Conservation (phyloP, 2,329 filamentous ascomycete genomes). For the Fusarium sp. region DNA sequence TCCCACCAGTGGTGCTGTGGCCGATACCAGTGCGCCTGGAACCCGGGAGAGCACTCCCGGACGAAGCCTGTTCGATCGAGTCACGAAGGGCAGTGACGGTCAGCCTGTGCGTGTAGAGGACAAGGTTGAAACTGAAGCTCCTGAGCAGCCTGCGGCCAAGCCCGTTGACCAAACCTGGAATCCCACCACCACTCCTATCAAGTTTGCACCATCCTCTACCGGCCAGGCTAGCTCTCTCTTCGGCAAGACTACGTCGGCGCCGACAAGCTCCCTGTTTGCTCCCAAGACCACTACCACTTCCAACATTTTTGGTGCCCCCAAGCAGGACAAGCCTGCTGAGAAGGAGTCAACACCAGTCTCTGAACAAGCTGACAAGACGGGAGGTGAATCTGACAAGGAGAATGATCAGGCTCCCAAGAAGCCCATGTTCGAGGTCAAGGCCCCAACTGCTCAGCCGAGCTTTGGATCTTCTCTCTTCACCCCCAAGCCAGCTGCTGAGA, state of each 20-base stretch:
- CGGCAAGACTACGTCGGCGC: constrained; percentile 44
- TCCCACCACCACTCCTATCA: constrained; percentile 64
- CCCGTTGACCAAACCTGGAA: constrained; percentile 56
- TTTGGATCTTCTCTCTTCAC: constrained; percentile 49
- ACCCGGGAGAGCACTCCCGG: constrained; percentile 60
- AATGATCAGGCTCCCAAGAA: constrained; percentile 55
- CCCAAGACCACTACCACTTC: constrained; percentile 51
- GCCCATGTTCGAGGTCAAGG: constrained; percentile 48
- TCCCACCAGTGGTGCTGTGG: constrained; percentile 39
- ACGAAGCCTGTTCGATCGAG: constrained; percentile 67
- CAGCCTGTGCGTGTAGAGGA: constrained; percentile 59
- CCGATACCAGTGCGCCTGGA: constrained; percentile 53
- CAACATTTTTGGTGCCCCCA: constrained; percentile 53
- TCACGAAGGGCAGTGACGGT: constrained; percentile 63
- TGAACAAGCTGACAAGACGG: constrained; percentile 49
- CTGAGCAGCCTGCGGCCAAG: constrained; percentile 45
- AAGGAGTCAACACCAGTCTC: constrained; percentile 43
- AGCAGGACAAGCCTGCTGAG: constrained; percentile 45
- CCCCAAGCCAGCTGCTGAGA: constrained; percentile 48
- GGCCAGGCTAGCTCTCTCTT: constrained; percentile 49
- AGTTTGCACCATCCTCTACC: constrained; percentile 58
- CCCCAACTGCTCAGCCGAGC: constrained; percentile 44
- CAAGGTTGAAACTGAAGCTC: constrained; percentile 34
- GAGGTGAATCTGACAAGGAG: constrained; percentile 59
- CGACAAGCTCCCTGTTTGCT: constrained; percentile 51